Conservation (phyloP, 441 rosid genomes). For the Gossypium lobatum region DNA sequence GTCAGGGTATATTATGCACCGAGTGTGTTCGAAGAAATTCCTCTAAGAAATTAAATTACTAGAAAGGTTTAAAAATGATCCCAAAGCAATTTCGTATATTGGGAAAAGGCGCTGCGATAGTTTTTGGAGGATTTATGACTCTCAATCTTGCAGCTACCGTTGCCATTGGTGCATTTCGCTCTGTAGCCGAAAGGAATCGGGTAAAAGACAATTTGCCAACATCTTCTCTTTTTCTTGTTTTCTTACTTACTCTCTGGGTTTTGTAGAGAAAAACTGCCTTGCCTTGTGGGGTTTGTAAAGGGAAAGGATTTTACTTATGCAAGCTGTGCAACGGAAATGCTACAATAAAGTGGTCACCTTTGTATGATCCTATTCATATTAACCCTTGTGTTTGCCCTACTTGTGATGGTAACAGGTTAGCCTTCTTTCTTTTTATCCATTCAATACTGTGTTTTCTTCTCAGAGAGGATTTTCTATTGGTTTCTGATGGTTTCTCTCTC, state of each 20-base stretch:
- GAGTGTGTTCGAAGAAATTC: constrained; percentile 43
- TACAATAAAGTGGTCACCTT: constrained; percentile 69
- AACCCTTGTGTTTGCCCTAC: constrained; percentile 88
- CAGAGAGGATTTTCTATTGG: background rate
- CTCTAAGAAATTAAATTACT: constrained; percentile 25
- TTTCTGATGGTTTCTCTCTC: background rate
- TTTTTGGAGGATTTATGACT: constrained; percentile 49
- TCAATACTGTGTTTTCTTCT: background rate
- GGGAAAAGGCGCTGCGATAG: constrained; percentile 32
- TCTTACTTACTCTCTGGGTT: background rate
- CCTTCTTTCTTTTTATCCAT: background rate
- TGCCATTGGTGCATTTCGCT: constrained; percentile 41
- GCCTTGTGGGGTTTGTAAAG: constrained; percentile 58
- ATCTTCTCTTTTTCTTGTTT: background rate
- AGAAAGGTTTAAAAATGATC: constrained; percentile 31
- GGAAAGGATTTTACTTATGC: constrained; percentile 83
- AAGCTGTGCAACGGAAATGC: constrained; percentile 75
- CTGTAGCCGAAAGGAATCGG: constrained; percentile 39
- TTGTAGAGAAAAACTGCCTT: constrained; percentile 39
- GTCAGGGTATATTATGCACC: constrained; percentile 5
- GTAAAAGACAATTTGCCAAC: constrained; percentile 20
- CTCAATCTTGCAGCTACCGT: constrained; percentile 44
- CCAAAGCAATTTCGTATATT: constrained; percentile 45
- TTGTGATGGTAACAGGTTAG: constrained; percentile 77
- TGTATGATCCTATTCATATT: constrained; percentile 69